Evolutionary conservation across 163 green algal genomes (phyloP), one percentile per base, ranked within the genome.

Genomic region (Scenedesmus sp.): DNA sequence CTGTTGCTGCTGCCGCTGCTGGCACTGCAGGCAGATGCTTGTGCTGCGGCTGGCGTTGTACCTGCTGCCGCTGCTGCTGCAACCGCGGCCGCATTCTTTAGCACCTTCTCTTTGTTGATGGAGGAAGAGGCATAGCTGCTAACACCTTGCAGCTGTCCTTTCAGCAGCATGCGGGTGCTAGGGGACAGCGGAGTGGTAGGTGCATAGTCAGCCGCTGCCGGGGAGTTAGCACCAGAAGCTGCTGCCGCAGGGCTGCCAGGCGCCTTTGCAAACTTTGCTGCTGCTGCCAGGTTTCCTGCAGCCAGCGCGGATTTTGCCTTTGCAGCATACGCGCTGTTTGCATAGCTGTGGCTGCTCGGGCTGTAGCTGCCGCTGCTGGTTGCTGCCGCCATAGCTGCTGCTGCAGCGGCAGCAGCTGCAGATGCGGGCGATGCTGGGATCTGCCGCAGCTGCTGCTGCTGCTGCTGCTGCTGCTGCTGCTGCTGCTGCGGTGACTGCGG

Each of bases 251-350:
- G 23, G 60, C n/a, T 66, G 84, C 84, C 57, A 23, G 84, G 18
- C 12, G 77, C 77, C 52, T 85, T 85, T 23, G n/a, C 66, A 76
- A 26, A 76, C 2, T 85, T 85, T 56, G 77, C 46, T 85, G 77
- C 77, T 85, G 77, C 77, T 85, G 77, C 77, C 77, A 85, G 13
- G 77, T 56, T 56, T 6, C 52, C 52, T 62, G 77, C 77, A 57
- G n/a, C 66, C 70, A 79, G 23, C 12, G 70, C 70, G 4, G 70
- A 79, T 23, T 79, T 79, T 23, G 70, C 70, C 70, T 79, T 79
- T 0, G 70, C 23, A 79, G 70, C 70, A 8, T 79, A 79, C 15
- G 70, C 70, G 23, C 23, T 79, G 70, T 79, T 79, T 16, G 70
- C 70, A 8, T 79, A 79, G 23, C 70, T 79, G 70, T 16, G 4